phyloP scores from a whole-genome alignment of 2,329 filamentous ascomycete genomes.

The Penicillium sp. region DNA sequence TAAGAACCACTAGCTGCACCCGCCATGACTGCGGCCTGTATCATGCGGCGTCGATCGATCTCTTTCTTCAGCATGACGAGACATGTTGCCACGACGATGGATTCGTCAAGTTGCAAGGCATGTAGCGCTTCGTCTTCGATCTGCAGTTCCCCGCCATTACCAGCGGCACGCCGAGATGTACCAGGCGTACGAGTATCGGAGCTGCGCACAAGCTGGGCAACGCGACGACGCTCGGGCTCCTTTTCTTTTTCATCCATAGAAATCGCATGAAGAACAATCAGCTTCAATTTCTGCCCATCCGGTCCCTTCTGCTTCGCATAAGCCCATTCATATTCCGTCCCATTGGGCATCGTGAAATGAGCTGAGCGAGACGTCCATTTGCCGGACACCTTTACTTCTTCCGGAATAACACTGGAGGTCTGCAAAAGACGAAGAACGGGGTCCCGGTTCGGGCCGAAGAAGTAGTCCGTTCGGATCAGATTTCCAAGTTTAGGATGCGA shows the following conservation, averaged over 20 bases:
- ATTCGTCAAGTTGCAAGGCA: slow-evolving; percentile 40
- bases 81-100: slow-evolving; percentile 58
- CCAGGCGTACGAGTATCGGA: slow-evolving; percentile 43
- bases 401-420: slow-evolving; percentile 24
- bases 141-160: slow-evolving; percentile 51
- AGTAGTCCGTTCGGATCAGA: slow-evolving; percentile 58
- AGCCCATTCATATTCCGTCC: slow-evolving; percentile 56
- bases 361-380: slow-evolving; percentile 52
- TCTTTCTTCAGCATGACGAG: slow-evolving; percentile 67
- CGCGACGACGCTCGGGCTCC: slow-evolving; percentile 8
- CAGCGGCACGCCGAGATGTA: slow-evolving; percentile 37
- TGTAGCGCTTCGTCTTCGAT: slow-evolving; percentile 49
- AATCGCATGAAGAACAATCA: slow-evolving; percentile 28
- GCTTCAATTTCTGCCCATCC: slow-evolving; percentile 26
- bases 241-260: slow-evolving; percentile 3
- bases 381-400: slow-evolving; percentile 34
- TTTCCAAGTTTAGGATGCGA: slow-evolving; percentile 38
- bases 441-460: slow-evolving; percentile 56
- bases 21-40: slow-evolving; percentile 52
- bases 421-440: slow-evolving; percentile 48
- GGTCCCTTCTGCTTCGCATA: slow-evolving; percentile 51
- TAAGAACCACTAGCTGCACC: slow-evolving; percentile 9
- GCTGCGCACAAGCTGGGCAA: slow-evolving; percentile 45
- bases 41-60: slow-evolving; percentile 57
- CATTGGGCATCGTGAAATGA: slow-evolving; percentile 50